Conservation (phyloP, 23 red algal genomes). For the Cyanidioschyzon merolae region DNA sequence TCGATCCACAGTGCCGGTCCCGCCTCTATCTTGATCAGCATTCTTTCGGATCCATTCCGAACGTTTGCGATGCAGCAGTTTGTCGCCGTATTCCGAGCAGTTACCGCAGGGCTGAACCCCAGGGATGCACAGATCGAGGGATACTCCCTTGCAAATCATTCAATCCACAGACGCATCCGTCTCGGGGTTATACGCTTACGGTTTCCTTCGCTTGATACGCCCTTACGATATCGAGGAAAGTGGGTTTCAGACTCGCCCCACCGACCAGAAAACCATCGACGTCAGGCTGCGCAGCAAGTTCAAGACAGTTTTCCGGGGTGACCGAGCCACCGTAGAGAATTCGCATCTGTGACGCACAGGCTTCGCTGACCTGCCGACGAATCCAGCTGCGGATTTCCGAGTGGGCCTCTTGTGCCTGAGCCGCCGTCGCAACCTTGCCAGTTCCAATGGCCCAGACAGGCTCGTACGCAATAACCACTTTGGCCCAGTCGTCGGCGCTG, state of each 20-base stretch:
- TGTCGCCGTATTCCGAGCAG: too few relatives aligned
- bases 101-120: too few relatives aligned
- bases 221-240: conserved; percentile 63
- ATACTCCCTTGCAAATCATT: too few relatives aligned
- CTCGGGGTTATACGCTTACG: background rate
- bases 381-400: conserved; percentile 44
- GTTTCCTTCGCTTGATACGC: conserved; percentile 31
- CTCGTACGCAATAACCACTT: conserved; percentile 88
- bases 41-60: too few relatives aligned
- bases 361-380: conserved; percentile 27
- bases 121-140: too few relatives aligned
- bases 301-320: conserved; percentile 60
- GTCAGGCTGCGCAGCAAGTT: conserved; percentile 59
- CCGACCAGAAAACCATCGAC: conserved; percentile 96
- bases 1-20: conserved; percentile 2
- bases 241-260: conserved; percentile 65
- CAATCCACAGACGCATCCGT: too few relatives aligned
- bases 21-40: background rate
- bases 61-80: too few relatives aligned
- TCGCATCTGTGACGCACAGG: conserved; percentile 37
- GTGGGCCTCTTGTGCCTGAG: conserved; percentile 92
- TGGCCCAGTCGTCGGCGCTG: conserved; percentile 35
- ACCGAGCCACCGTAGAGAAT: conserved; percentile 94
- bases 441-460: conserved; percentile 98
- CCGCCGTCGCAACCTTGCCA: conserved; percentile 87